Percentiles rank a stretch among this genome's conserved stretches.
phyloP scores from a whole-genome alignment of 1,284 basidiomycete genomes.

The Xerocomus minutiporus region DNA sequence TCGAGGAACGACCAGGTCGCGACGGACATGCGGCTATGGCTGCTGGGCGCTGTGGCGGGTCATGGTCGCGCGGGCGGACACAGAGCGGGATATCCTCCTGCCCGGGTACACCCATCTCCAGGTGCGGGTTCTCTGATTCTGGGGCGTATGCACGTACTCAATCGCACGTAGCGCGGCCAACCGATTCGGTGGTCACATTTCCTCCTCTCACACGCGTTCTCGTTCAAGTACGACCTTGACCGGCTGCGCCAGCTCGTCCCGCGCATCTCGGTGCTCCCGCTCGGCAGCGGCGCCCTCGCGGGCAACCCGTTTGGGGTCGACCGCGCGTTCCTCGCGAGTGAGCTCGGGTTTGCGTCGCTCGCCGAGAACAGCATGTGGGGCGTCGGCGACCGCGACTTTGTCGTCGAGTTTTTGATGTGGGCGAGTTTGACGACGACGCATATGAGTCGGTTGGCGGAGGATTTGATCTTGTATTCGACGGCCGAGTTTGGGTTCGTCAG shows the following conservation, averaged over 20 bases:
- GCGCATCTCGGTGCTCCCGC: slow-evolving; percentile 87
- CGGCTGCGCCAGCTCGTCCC: slow-evolving; percentile 83
- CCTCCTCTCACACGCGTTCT: slow-evolving; percentile 91
- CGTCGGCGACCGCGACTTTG: slow-evolving; percentile 95
- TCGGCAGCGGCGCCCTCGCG: slow-evolving; percentile 92
- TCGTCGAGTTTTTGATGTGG: slow-evolving; percentile 98
- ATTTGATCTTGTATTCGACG: slow-evolving; percentile 94
- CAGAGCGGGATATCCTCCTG: slow-evolving; percentile 86
- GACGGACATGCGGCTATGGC: slow-evolving; percentile 96
- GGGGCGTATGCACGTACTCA: neutral
- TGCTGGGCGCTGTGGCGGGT: slow-evolving; percentile 81
- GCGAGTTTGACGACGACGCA: slow-evolving; percentile 89
- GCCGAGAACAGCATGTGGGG: slow-evolving; percentile 95
- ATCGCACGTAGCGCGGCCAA: slow-evolving; percentile 73
- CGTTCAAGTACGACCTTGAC: slow-evolving; percentile 84
- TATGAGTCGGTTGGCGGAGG: slow-evolving; percentile 91
- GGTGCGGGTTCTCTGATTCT: slow-evolving; percentile 38
- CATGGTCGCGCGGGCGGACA: slow-evolving; percentile 86
- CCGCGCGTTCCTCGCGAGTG: slow-evolving; percentile 80
- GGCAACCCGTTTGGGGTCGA: slow-evolving; percentile 95
- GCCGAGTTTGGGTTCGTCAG: slow-evolving; percentile 96
- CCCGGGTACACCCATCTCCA: slow-evolving; percentile 98
- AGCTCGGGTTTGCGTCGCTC: slow-evolving; percentile 80
- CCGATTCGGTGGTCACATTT: slow-evolving; percentile 99
- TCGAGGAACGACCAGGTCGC: slow-evolving; percentile 98